These are phyloP conservation scores for Lobosporangium transversale DNA, from an alignment of 192 early-diverging fungal genomes.

Conservation along the genomic window DNA sequence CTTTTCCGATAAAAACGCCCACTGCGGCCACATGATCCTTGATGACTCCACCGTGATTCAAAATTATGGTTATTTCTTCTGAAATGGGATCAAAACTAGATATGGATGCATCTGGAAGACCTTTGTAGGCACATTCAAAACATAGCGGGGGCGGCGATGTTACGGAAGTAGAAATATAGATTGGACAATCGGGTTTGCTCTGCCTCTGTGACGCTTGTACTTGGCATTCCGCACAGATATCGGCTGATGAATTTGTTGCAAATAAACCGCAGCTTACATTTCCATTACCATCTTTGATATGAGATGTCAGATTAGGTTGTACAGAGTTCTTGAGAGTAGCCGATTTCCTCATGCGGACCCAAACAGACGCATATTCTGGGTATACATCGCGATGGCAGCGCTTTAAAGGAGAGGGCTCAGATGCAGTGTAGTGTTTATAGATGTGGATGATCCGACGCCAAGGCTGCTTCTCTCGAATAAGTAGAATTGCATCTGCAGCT, in stretches of 20 bases:
- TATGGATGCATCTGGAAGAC: constrained; percentile 35
- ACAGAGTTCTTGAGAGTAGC: constrained; percentile 40
- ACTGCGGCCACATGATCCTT: constrained; percentile 43
- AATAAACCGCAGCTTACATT: too few relatives aligned
- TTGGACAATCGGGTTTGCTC: too few relatives aligned
- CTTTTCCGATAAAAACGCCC: constrained; percentile 48
- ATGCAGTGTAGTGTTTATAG: constrained; percentile 37
- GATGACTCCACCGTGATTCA: constrained; percentile 38
- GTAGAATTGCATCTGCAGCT: constrained; percentile 41
- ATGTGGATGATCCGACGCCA: constrained; percentile 48
- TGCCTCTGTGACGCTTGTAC: too few relatives aligned
- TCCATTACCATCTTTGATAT: not conserved
- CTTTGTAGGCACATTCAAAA: constrained; percentile 27
- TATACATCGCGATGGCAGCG: constrained; percentile 52
- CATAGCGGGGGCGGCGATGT: constrained; percentile 13
- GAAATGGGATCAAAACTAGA: constrained; percentile 30
- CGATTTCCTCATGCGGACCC: constrained; percentile 35
- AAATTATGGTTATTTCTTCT: constrained; percentile 16
- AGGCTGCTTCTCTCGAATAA: constrained; percentile 48
- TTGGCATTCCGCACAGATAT: not conserved
- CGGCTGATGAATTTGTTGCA: too few relatives aligned
- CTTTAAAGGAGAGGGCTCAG: constrained; percentile 43
- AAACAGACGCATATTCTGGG: constrained; percentile 43
- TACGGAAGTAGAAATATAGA: too few relatives aligned
- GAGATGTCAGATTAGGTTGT: constrained; percentile 6